phyloP scores from a whole-genome alignment of 441 rosid species.

The Erodium texanum region DNA sequence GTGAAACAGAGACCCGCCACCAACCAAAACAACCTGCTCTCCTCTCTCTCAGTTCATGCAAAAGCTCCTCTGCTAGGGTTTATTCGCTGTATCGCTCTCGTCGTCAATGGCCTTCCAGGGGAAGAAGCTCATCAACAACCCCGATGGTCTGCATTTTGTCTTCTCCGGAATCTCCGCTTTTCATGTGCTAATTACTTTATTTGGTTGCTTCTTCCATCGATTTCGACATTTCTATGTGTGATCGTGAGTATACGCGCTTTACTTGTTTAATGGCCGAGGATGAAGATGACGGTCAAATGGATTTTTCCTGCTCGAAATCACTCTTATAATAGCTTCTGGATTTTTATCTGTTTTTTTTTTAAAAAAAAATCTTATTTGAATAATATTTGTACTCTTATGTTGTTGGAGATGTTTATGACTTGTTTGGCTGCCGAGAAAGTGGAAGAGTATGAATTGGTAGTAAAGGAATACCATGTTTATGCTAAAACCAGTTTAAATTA shows the following conservation, averaged over 20 bases:
- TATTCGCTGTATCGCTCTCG: neutral
- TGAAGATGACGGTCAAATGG: slow-evolving; percentile 1
- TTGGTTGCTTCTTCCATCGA: neutral
- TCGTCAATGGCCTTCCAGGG: slow-evolving; percentile 57
- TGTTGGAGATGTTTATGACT: neutral
- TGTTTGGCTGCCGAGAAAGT: slow-evolving; percentile 1
- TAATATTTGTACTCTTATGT: neutral
- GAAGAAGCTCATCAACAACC: slow-evolving; percentile 87
- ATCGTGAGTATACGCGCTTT: neutral
- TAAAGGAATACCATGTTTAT: neutral
- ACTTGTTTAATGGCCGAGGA: neutral
- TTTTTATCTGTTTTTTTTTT: neutral
- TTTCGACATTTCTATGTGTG: neutral
- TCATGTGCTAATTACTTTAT: neutral
- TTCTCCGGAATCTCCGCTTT: slow-evolving; percentile 13
- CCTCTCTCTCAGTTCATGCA: slow-evolving; percentile 6
- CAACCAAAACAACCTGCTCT: too few relatives aligned
- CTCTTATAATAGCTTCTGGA: neutral
- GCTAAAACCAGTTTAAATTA: neutral
- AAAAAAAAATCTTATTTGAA: too few relatives aligned
- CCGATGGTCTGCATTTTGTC: slow-evolving; percentile 51
- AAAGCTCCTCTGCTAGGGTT: slow-evolving; percentile 17
- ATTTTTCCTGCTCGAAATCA: neutral
- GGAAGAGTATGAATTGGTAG: neutral
- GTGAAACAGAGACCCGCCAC: slow-evolving; percentile 3